These are phyloP conservation scores for Sporothrix brasiliensis DNA, from an alignment of 2,329 filamentous ascomycete species.

Conservation along the genomic window DNA sequence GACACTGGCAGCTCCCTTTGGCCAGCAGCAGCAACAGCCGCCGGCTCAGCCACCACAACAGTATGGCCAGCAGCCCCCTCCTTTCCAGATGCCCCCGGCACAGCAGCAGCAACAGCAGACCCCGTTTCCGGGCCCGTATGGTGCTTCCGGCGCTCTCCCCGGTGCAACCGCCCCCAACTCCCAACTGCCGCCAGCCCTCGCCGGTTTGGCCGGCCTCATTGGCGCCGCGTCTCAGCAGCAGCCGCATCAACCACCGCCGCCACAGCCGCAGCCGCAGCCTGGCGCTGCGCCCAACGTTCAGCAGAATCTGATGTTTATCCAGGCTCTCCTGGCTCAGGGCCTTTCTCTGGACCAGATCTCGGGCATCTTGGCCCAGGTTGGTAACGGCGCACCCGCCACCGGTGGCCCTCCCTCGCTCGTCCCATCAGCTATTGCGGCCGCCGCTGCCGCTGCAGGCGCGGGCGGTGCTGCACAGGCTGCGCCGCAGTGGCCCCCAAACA, in stretches of 20 bases:
- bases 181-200: slow-evolving; percentile 28
- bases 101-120: slow-evolving; percentile 39
- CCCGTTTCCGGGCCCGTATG: slow-evolving; percentile 37
- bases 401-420: slow-evolving; percentile 31
- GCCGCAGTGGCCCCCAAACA: slow-evolving; percentile 39
- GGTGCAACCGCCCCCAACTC: slow-evolving; percentile 37
- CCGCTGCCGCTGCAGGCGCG: slow-evolving; percentile 27
- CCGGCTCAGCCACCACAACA: slow-evolving; percentile 40
- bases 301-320: slow-evolving; percentile 73
- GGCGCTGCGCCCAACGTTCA: slow-evolving; percentile 55
- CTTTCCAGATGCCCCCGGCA: slow-evolving; percentile 43
- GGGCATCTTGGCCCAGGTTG: slow-evolving; percentile 58
- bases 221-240: slow-evolving; percentile 38
- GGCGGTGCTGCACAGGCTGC: neutral
- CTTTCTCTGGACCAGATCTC: slow-evolving; percentile 77
- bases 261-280: slow-evolving; percentile 16
- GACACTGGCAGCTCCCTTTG: slow-evolving; percentile 23
- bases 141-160: slow-evolving; percentile 40
- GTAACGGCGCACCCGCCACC: slow-evolving; percentile 42
- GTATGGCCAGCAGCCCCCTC: slow-evolving; percentile 49
- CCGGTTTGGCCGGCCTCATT: slow-evolving; percentile 29
- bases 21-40: slow-evolving; percentile 38
- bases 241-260: slow-evolving; percentile 40
- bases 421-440: slow-evolving; percentile 38
- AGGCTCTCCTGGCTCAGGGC: slow-evolving; percentile 73